A percentile compares a stretch with the other conserved stretches of the same genome.
Evolutionary conservation across 352 stramenopile genomes (phyloP).

Genomic region (Globisporangium uncinulatum): DNA sequence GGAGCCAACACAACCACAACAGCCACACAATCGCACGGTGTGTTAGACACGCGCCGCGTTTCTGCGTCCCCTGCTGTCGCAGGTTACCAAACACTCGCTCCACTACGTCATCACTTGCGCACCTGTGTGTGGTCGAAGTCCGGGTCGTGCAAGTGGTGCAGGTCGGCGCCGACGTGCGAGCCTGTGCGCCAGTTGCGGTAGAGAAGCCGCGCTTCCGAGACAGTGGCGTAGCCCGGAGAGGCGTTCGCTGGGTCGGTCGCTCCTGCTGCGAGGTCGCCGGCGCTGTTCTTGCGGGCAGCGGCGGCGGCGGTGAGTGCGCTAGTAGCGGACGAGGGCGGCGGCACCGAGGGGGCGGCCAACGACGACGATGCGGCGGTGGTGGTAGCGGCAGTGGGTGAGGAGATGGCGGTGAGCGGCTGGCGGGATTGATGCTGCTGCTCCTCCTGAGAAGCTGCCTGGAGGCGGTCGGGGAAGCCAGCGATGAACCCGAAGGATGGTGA

Average conservation of each 20-base stretch:
- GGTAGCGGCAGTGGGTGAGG: conserved; percentile 15
- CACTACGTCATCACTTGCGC: too few relatives aligned
- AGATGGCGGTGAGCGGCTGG: conserved; percentile 20
- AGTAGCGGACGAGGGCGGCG: background rate
- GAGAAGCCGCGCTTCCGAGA: conserved; percentile 62
- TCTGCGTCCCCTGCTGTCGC: too few relatives aligned
- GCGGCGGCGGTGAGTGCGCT: conserved; percentile 3
- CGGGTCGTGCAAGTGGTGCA: conserved; percentile 10
- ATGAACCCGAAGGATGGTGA: conserved; percentile 14
- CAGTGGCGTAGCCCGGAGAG: conserved; percentile 22
- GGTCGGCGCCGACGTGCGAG: conserved; percentile 36
- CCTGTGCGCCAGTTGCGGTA: conserved; percentile 79
- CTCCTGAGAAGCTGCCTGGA: background rate
- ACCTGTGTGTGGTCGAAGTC: background rate
- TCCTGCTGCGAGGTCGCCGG: conserved; percentile 51
- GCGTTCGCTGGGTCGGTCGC: conserved; percentile 32
- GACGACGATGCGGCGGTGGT: background rate
- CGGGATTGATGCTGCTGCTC: conserved; percentile 13
- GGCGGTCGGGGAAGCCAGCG: conserved; percentile 16
- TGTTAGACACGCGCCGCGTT: background rate
- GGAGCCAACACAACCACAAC: background rate
- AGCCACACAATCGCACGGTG: background rate
- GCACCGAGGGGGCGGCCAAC: background rate
- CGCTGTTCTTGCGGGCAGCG: conserved; percentile 43
- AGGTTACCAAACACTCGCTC: too few relatives aligned